phyloP scores from a whole-genome alignment of 371 early-diverging fungal genomes.

The Apophysomyces trapeziformis region DNA sequence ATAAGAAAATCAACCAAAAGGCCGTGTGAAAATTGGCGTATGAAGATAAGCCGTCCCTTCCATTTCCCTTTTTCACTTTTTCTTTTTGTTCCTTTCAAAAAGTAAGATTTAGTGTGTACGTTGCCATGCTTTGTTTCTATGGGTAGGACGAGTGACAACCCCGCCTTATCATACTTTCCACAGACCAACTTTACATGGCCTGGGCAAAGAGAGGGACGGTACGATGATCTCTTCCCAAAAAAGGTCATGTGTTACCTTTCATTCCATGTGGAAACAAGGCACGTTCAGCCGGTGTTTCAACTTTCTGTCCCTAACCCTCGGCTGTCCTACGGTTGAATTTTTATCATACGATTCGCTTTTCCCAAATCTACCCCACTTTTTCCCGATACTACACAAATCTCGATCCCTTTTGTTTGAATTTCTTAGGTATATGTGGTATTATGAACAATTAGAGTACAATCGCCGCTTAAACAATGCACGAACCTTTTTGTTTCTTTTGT shows the following conservation, averaged over 20 bases:
- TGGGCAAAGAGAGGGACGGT: conserved; percentile 1
- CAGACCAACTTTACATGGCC: conserved; percentile 6
- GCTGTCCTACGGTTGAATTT: conserved; percentile 7
- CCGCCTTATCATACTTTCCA: background rate
- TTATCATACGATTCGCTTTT: conserved; percentile 6
- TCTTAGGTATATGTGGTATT: background rate
- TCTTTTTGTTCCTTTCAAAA: background rate
- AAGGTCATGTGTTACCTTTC: background rate
- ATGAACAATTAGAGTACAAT: background rate
- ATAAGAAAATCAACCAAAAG: background rate
- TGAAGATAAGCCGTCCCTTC: conserved; percentile 1
- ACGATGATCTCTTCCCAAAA: conserved; percentile 11
- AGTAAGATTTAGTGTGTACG: too few species aligned
- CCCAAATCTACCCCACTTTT: conserved; percentile 9
- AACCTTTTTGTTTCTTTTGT: background rate
- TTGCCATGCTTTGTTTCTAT: background rate
- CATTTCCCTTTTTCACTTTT: background rate
- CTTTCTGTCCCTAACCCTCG: conserved; percentile 7
- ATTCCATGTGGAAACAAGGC: conserved; percentile 10
- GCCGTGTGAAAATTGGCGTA: conserved; percentile 3
- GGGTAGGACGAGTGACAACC: background rate
- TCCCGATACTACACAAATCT: conserved; percentile 7
- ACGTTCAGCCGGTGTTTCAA: conserved; percentile 9
- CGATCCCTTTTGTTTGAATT: conserved; percentile 5
- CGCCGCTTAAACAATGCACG: conserved; percentile 9